Base-by-base conservation (phyloP, 1,139 yeast species). In the Debaryomyces nepalensis region DNA sequence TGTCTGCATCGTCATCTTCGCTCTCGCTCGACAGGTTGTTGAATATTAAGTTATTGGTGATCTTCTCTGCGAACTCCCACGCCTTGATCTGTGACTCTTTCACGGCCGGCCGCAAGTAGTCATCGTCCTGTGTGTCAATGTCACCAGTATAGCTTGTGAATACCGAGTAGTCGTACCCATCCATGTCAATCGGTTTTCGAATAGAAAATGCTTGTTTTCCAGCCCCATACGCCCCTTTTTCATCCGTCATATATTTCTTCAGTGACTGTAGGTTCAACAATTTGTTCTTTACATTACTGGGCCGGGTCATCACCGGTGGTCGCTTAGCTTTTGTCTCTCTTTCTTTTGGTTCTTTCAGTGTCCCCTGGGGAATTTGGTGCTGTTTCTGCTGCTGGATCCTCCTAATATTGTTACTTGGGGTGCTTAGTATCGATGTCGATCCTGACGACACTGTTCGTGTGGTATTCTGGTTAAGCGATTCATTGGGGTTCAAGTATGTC, bases 41-140 rank as follows among this genome's bases (percentile, higher is more conserved):
- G 51, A 73, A 73, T 1, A 73, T 68, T 22, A 73, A 48, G 43
- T 62, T 68, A 19, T 57, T 53, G 42, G 68, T 58, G 30, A 69
- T 63, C 47, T 68, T 64, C 47, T 73, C 78, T 1, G 77, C 77
- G 18, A 71, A 63, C 47, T 73, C 76, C 78, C 78, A 73, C 10
- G 77, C 77, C 44, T 61, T 63, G n/a, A 71, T 58, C 49, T 71
- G 77, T 4, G 76, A 69, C 34, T 62, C 64, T 40, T 62, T 65
- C 2, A 63, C 50, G 12, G 58, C 49, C 6, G 66, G 66, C 18
- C 64, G 61, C n/a, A 46, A 31, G 24, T 48, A 49, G 26, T 55
- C 54, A 3, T 57, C 57, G 37, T 52, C 55, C 22, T 57, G 58
- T n/a, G 48, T 26, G 37, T 55, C 61, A 11, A 44, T 51, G 2